phyloP scores from a whole-genome alignment of 2,329 filamentous ascomycete species.

The Trichoderma oligosporum region DNA sequence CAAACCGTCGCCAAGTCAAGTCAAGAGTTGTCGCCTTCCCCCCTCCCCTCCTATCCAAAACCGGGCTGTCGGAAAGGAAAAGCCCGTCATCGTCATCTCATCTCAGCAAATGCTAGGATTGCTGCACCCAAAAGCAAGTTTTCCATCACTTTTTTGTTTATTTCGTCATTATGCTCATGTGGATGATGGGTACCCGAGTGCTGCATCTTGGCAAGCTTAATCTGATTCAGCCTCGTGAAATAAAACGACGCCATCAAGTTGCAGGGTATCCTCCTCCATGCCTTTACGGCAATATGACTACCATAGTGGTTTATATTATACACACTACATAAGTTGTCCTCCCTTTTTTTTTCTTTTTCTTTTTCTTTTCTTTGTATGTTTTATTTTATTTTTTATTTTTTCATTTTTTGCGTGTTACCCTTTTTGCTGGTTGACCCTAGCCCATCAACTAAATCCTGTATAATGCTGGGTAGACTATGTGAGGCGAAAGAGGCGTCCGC shows the following conservation, averaged over 20 bases:
- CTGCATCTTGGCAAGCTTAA: conserved; percentile 4
- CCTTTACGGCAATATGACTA: too few species aligned
- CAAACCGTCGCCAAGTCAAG: neutral
- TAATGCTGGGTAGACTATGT: too few species aligned
- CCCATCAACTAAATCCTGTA: too few species aligned
- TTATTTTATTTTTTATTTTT: neutral
- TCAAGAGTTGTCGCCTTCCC: neutral
- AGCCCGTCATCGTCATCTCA: conserved; percentile 17
- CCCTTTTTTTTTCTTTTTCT: neutral
- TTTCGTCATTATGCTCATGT: conserved; percentile 7
- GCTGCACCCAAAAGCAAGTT: conserved; percentile 5
- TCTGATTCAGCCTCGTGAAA: conserved; percentile 4
- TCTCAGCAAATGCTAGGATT: neutral
- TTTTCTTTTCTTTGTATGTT: neutral
- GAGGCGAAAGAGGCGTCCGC: too few species aligned
- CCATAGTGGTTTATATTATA: too few species aligned
- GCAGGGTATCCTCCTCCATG: too few species aligned
- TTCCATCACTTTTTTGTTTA: neutral
- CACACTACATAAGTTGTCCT: neutral
- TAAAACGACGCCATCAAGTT: neutral
- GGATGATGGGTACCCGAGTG: neutral
- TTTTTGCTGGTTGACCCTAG: too few species aligned
- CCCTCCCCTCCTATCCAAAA: neutral
- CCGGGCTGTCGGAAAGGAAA: conserved; percentile 7
- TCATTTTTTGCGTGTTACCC: neutral